Base-by-base conservation (phyloP, 495 filamentous ascomycete genomes). In the Penicillium atrosanguineum region DNA sequence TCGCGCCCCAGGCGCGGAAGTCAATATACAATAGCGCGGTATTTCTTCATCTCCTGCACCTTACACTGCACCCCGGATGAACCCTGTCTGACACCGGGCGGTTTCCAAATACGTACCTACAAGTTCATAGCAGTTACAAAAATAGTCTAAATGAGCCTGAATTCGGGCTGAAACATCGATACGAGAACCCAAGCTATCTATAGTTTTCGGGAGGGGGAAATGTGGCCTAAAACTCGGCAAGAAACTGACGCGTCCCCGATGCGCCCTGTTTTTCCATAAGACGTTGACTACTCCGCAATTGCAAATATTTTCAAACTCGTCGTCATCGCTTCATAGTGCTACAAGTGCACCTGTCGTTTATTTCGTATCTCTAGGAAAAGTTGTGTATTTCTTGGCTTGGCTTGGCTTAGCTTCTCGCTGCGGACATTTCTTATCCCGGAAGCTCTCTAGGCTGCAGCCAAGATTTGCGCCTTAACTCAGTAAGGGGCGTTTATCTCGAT, bases 231-330 rank as follows among this genome's bases (percentile, higher is more conserved):
- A 49, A 52, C 43, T 52, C 39, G 52, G 43, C 52, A 37, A 49
- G n/a, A 21, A 48, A 60, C 50, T 60, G 62, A 65, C 62, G 62
- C 56, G 62, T 50, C 56, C 34, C 11, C 31, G 12, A 34, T 15
- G 31, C 31, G 31, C 31, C 31, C 31, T 14, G 31, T 34, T 1
- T 14, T 34, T 34, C 31, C 31, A 34, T 8, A 14, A 14, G 14
- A 14, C 3, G n/a, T 11, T 34, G 12, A 34, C 31, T 3, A 12
- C 11, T 34, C 31, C 31, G 28, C 28, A 34, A 14, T 15, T 34
- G 31, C 31, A 6, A 9, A 9, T 31, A 31, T 31, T 31, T 31
- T 31, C 28, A 31, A 4, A 34, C 11, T 14, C 23, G 1, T 34
- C 31, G 12, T 34, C 31, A 34, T 14, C 31, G 31, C 31, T 34